A percentile compares a stretch with the other conserved stretches of the same genome.
These are phyloP conservation scores for Aspergillus bridgeri DNA, from an alignment of 495 filamentous ascomycete genomes.

Conservation along the genomic window DNA sequence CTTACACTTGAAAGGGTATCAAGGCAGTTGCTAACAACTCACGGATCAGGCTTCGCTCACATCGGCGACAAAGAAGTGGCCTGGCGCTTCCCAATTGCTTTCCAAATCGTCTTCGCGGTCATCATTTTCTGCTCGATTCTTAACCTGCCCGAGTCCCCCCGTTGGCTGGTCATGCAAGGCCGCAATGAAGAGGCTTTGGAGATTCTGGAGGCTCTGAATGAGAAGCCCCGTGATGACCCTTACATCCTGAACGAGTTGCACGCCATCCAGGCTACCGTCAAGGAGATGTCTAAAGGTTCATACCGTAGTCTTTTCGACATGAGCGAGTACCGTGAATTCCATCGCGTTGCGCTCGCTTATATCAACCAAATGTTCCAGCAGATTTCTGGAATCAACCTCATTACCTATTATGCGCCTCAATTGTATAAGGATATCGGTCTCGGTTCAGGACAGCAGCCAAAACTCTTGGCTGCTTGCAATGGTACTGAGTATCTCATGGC, in stretches of 20 bases:
- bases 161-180: slow-evolving; percentile 69
- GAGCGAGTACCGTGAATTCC: slow-evolving; percentile 69
- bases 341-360: slow-evolving; percentile 66
- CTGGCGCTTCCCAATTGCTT: slow-evolving; percentile 73
- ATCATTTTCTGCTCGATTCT: slow-evolving; percentile 56
- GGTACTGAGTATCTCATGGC: slow-evolving; percentile 74
- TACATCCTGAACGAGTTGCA: slow-evolving; percentile 63
- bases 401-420: slow-evolving; percentile 63
- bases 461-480: slow-evolving; percentile 60
- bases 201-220: slow-evolving; percentile 53
- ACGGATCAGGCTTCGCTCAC: slow-evolving; percentile 48
- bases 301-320: slow-evolving; percentile 70
- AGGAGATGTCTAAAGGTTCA: slow-evolving; percentile 63
- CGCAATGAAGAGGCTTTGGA: slow-evolving; percentile 58
- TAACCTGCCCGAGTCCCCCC: slow-evolving; percentile 64
- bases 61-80: slow-evolving; percentile 51
- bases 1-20: neutral
- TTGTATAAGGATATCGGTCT: slow-evolving; percentile 44
- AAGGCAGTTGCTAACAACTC: slow-evolving; percentile 5
- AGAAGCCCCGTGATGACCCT: slow-evolving; percentile 51
- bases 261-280: slow-evolving; percentile 70
- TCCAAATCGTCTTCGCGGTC: slow-evolving; percentile 63
- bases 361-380: slow-evolving; percentile 80
- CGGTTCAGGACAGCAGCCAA: slow-evolving; percentile 28
- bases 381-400: slow-evolving; percentile 70